phyloP scores from a whole-genome alignment of 441 rosid genomes.

The Macaranga tanarius region DNA sequence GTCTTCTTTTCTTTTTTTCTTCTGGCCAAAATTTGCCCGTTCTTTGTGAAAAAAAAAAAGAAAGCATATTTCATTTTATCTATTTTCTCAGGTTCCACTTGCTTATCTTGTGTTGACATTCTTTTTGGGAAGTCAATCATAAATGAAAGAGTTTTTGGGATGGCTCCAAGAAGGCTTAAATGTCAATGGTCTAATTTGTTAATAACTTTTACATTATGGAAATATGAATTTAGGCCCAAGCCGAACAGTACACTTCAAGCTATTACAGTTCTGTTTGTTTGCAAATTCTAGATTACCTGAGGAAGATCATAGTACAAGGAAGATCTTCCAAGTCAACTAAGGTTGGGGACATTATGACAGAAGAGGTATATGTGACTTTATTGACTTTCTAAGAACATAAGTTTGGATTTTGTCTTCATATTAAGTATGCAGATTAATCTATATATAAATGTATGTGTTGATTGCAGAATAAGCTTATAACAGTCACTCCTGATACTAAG shows the following conservation, averaged over 20 bases:
- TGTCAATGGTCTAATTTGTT: neutral
- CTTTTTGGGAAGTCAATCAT: constrained; percentile 1
- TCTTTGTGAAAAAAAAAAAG: neutral
- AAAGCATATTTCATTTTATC: neutral
- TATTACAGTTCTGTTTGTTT: constrained; percentile 12
- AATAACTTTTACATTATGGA: no score
- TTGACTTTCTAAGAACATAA: neutral
- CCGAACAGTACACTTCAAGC: neutral
- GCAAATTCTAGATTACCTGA: constrained; percentile 59
- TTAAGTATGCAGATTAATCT: neutral
- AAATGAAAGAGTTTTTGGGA: neutral
- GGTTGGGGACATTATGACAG: constrained; percentile 98
- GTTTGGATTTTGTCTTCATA: constrained; percentile 7
- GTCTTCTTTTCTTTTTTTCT: neutral
- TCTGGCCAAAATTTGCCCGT: no score
- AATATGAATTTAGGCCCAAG: no score
- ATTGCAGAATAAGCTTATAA: constrained; percentile 82
- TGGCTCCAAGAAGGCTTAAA: neutral
- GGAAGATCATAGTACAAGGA: constrained; percentile 95
- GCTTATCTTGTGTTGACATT: neutral
- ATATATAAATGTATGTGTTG: neutral
- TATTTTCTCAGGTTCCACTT: neutral
- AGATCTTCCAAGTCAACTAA: constrained; percentile 94
- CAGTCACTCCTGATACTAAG: constrained; percentile 85
- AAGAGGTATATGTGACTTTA: constrained; percentile 58